Evolutionary conservation across 805 yeast species (phyloP).

Genomic region (Debaryomyces maramus): DNA sequence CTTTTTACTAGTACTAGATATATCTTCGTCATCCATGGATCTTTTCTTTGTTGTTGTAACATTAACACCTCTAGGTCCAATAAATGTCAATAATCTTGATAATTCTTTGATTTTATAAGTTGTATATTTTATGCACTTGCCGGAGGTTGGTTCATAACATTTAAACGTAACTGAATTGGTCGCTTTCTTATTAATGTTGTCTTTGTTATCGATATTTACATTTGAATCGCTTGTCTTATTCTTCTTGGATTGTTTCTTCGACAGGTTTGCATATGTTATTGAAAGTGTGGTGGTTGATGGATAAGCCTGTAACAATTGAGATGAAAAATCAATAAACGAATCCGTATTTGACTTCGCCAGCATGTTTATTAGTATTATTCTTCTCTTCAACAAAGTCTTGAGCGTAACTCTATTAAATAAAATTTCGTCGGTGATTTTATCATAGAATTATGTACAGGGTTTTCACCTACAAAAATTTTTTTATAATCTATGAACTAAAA

Average conservation of each 20-base stretch:
- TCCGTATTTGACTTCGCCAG: slow-evolving; percentile 14
- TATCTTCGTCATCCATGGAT: slow-evolving; percentile 9
- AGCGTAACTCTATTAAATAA: not conserved
- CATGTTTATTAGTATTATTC: slow-evolving; percentile 1
- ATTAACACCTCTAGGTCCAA: slow-evolving; percentile 68
- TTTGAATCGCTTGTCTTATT: slow-evolving; percentile 1
- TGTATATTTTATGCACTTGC: slow-evolving; percentile 57
- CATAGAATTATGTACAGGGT: slow-evolving; percentile 2
- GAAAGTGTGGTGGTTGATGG: slow-evolving; percentile 37
- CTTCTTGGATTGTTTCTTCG: slow-evolving; percentile 22
- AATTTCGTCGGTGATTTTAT: slow-evolving; percentile 3
- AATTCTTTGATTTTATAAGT: slow-evolving; percentile 71
- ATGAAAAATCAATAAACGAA: slow-evolving; percentile 30
- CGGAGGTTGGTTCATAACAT: slow-evolving; percentile 63
- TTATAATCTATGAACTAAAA: not conserved
- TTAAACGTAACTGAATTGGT: slow-evolving; percentile 51
- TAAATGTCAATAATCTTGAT: slow-evolving; percentile 65
- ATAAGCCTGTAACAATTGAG: slow-evolving; percentile 34
- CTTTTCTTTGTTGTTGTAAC: slow-evolving; percentile 16
- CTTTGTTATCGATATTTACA: slow-evolving; percentile 11
- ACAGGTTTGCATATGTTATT: slow-evolving; percentile 35
- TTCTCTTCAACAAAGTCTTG: not conserved
- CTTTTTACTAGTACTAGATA: slow-evolving; percentile 7
- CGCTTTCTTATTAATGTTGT: slow-evolving; percentile 16
- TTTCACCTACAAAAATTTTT: not conserved